Conservation (phyloP, 305 asterid genomes). For the Galium porrigens region DNA sequence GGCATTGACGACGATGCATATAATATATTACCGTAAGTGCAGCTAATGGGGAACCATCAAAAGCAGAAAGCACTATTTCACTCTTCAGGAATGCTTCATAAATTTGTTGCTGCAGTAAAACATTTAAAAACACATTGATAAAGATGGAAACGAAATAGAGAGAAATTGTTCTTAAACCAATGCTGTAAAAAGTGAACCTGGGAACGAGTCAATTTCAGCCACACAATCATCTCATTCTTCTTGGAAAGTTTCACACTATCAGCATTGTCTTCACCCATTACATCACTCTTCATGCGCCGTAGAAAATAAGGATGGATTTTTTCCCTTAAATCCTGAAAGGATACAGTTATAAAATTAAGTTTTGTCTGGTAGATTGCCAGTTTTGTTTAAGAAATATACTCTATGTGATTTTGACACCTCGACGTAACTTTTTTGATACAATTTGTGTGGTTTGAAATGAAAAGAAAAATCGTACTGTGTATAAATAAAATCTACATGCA, state of each 20-base stretch:
- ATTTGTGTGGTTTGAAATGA: neutral
- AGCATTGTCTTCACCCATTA: conserved; percentile 39
- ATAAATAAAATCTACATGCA: neutral
- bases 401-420: neutral
- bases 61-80: conserved; percentile 83
- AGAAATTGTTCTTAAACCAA: neutral
- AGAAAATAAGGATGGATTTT: conserved; percentile 80
- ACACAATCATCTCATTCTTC: conserved; percentile 80
- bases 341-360: conserved; percentile 13
- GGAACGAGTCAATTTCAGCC: conserved; percentile 69
- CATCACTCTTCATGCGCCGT: conserved; percentile 87
- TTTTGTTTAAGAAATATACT: too few relatives aligned
- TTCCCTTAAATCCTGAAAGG: conserved; percentile 59
- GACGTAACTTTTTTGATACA: neutral
- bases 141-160: neutral
- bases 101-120: conserved; percentile 50
- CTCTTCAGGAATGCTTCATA: conserved; percentile 88
- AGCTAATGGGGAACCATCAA: conserved; percentile 89
- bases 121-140: neutral
- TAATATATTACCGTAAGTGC: conserved; percentile 65
- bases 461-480: too few relatives aligned
- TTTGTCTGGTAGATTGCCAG: neutral
- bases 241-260: conserved; percentile 41
- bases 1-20: neutral
- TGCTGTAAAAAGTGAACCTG: conserved; percentile 37